Percentiles rank a stretch among this genome's conserved stretches.
phyloP scores from a whole-genome alignment of 768 basidiomycete species.

The Gloeopeniophorella convolvens region DNA sequence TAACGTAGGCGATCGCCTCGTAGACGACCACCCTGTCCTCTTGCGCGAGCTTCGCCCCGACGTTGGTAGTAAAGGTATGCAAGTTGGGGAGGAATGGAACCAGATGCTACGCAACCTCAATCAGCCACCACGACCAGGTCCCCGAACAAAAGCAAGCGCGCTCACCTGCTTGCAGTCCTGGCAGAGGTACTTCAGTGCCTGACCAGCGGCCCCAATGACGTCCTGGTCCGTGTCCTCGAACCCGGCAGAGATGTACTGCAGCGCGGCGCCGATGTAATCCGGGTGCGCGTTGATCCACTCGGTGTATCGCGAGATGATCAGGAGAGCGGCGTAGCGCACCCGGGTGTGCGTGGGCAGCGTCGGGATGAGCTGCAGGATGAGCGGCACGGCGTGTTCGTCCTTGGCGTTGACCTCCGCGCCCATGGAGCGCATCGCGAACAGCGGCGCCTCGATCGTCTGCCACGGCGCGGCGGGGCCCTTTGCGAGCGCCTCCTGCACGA shows the following conservation, averaged over 20 bases:
- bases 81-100: conserved; percentile 88
- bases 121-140: too few relatives aligned
- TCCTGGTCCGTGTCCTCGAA: conserved; percentile 78
- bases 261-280: conserved; percentile 73
- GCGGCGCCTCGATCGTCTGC: conserved; percentile 96
- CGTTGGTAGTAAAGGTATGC: conserved; percentile 78
- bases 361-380: conserved; percentile 93
- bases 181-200: conserved; percentile 94
- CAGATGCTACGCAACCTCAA: conserved; percentile 54
- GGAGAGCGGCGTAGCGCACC: conserved; percentile 90
- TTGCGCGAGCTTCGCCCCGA: conserved; percentile 71
- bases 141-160: not conserved
- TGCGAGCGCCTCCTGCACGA: conserved; percentile 69
- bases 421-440: conserved; percentile 98
- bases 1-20: conserved; percentile 93
- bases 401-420: conserved; percentile 84
- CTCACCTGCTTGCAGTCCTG: conserved; percentile 88
- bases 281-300: conserved; percentile 94
- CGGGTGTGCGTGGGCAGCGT: conserved; percentile 83
- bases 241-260: conserved; percentile 88
- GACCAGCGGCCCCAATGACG: conserved; percentile 89
- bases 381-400: conserved; percentile 84
- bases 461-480: conserved; percentile 58
- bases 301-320: conserved; percentile 93
- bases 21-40: conserved; percentile 90